Percentiles rank a stretch among this genome's conserved stretches.
These are phyloP conservation scores for Zasmidium angulare DNA, from an alignment of 2,329 filamentous ascomycete species.

Conservation along the genomic window DNA sequence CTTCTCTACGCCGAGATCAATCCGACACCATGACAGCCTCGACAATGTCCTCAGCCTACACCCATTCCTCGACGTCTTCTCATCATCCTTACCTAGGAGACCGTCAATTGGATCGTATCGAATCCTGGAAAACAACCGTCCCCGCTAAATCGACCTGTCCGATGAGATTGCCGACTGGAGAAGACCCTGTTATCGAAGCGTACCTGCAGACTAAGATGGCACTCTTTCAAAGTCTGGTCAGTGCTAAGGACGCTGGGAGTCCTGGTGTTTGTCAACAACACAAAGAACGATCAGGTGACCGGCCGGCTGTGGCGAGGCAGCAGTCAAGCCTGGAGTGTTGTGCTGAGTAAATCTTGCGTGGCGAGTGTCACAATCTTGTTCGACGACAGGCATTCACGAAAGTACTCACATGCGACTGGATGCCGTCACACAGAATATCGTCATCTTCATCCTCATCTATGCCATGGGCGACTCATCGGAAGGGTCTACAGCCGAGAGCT, in stretches of 20 bases:
- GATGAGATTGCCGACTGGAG: constrained; percentile 7
- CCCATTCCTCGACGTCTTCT: background rate
- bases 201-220: constrained; percentile 39
- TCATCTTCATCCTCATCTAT: too few relatives aligned
- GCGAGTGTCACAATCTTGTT: too few relatives aligned
- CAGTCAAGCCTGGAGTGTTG: background rate
- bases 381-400: too few relatives aligned
- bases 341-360: background rate
- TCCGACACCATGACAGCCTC: background rate
- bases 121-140: constrained; percentile 29
- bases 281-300: background rate
- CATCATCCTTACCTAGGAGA: constrained; percentile 23
- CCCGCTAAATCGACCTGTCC: constrained; percentile 19
- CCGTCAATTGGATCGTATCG: constrained; percentile 27
- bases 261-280: background rate
- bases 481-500: too few relatives aligned
- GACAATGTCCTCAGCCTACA: background rate
- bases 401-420: too few relatives aligned
- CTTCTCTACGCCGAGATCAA: background rate
- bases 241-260: background rate
- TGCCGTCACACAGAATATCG: too few relatives aligned
- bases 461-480: too few relatives aligned
- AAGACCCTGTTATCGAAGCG: constrained; percentile 32
- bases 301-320: background rate
- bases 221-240: constrained; percentile 30